A percentile compares a stretch with the other conserved stretches of the same genome.
Conservation (phyloP, 345 rosid genomes). For the Kernera saxatilis region DNA sequence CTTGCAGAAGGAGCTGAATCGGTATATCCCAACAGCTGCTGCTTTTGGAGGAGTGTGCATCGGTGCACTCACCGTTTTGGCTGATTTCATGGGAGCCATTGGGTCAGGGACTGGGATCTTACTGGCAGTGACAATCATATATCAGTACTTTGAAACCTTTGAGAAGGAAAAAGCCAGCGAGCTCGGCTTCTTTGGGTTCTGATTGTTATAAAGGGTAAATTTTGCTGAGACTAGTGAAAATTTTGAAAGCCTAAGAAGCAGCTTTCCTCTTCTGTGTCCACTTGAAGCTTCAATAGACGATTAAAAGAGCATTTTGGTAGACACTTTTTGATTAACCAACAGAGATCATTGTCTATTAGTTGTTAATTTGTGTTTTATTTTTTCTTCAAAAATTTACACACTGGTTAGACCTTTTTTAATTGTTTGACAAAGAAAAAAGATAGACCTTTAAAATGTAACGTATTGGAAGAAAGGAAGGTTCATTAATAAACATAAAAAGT, state of each 20-base stretch:
- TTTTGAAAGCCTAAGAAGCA: not conserved
- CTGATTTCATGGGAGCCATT: constrained; percentile 80
- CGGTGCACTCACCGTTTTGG: constrained; percentile 68
- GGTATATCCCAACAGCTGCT: constrained; percentile 76
- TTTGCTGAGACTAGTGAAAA: constrained; percentile 12
- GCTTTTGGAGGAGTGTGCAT: constrained; percentile 79
- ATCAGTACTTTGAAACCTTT: constrained; percentile 65
- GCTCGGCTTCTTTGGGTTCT: constrained; percentile 75
- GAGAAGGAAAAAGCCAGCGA: constrained; percentile 79
- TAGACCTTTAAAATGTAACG: not conserved
- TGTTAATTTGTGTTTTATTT: not conserved
- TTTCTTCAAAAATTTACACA: not conserved
- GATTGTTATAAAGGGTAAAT: constrained; percentile 4
- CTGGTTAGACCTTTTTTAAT: not conserved
- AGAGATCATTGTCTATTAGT: not conserved
- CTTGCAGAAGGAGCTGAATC: constrained; percentile 63
- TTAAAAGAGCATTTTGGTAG: not conserved
- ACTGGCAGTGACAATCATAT: constrained; percentile 66
- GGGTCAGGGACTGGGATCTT: constrained; percentile 77
- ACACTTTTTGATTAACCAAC: constrained; percentile 12
- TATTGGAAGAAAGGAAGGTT: not conserved
- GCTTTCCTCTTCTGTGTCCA: not conserved
- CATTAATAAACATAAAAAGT: not conserved
- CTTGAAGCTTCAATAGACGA: not conserved
- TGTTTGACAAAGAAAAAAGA: too few species aligned